phyloP scores from a whole-genome alignment of 2,329 filamentous ascomycete species.

The Diaporthe eres region DNA sequence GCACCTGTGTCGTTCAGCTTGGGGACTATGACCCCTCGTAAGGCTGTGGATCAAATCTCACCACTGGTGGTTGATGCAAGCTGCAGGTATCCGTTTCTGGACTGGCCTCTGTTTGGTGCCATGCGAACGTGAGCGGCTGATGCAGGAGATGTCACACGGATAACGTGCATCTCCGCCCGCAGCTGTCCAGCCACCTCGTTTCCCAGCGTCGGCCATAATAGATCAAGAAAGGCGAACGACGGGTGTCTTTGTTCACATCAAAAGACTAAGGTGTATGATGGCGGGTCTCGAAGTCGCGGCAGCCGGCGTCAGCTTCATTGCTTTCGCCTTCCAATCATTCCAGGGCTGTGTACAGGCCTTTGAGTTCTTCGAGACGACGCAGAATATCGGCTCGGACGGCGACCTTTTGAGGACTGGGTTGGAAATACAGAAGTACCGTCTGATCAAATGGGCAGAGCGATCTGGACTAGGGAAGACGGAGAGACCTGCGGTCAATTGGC shows the following conservation, averaged over 20 bases:
- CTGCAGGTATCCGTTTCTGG: constrained; percentile 13
- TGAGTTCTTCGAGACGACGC: constrained; percentile 43
- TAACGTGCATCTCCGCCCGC: background rate
- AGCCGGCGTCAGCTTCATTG: constrained; percentile 35
- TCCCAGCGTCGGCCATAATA: background rate
- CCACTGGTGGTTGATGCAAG: background rate
- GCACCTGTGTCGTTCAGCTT: background rate
- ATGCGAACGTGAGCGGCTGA: constrained; percentile 2
- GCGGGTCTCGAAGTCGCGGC: constrained; percentile 39
- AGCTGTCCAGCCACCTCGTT: constrained; percentile 7
- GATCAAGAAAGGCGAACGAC: background rate
- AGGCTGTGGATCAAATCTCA: constrained; percentile 4
- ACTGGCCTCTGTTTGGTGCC: background rate
- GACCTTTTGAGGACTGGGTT: constrained; percentile 43
- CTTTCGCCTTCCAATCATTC: constrained; percentile 42
- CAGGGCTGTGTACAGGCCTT: constrained; percentile 42
- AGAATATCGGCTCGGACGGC: constrained; percentile 44
- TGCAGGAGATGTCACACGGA: constrained; percentile 3
- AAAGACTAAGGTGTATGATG: background rate
- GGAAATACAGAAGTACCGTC: constrained; percentile 44
- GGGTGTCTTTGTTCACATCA: background rate
- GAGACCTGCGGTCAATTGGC: constrained; percentile 43
- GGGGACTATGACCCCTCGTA: constrained; percentile 2
- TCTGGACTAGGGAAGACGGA: constrained; percentile 41
- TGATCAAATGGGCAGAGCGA: constrained; percentile 42